Evolutionary conservation across 2,329 filamentous ascomycete species (phyloP).

Genomic region (Penicillium italicum): DNA sequence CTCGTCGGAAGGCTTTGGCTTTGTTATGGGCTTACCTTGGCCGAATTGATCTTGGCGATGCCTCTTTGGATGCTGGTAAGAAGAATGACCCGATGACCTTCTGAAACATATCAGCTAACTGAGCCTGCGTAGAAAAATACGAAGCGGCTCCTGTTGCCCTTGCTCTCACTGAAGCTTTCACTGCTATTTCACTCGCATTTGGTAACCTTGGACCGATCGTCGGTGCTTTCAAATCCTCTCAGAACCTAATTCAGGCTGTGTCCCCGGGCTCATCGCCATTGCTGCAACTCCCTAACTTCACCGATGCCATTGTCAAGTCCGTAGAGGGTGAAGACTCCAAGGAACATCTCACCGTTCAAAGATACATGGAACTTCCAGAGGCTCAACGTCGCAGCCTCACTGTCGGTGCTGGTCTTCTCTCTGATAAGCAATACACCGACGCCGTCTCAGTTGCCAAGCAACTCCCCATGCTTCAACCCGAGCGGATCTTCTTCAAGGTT

Average conservation of each 20-base stretch:
- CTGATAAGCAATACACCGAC: conserved; percentile 70
- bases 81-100: background rate
- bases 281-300: conserved; percentile 87
- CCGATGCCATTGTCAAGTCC: conserved; percentile 52
- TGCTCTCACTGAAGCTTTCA: conserved; percentile 79
- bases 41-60: conserved; percentile 77
- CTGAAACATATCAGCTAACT: conserved; percentile 16
- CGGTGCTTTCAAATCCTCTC: conserved; percentile 74
- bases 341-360: conserved; percentile 72
- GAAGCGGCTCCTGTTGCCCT: conserved; percentile 84
- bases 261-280: conserved; percentile 80
- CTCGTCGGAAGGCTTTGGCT: conserved; percentile 79
- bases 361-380: conserved; percentile 82
- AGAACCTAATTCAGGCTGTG: conserved; percentile 86
- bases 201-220: conserved; percentile 78
- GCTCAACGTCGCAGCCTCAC: conserved; percentile 67
- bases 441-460: conserved; percentile 76
- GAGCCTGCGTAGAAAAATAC: conserved; percentile 62
- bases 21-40: conserved; percentile 94
- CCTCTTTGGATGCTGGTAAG: conserved; percentile 64
- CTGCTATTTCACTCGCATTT: conserved; percentile 81
- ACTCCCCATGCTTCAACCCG: conserved; percentile 77
- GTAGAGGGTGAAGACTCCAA: conserved; percentile 60
- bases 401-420: conserved; percentile 66
- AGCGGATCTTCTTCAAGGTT: conserved; percentile 98